Percentiles rank a stretch among this genome's conserved stretches.
Conservation (phyloP, 2,329 filamentous ascomycete species). For the Myriangium duriaei region DNA sequence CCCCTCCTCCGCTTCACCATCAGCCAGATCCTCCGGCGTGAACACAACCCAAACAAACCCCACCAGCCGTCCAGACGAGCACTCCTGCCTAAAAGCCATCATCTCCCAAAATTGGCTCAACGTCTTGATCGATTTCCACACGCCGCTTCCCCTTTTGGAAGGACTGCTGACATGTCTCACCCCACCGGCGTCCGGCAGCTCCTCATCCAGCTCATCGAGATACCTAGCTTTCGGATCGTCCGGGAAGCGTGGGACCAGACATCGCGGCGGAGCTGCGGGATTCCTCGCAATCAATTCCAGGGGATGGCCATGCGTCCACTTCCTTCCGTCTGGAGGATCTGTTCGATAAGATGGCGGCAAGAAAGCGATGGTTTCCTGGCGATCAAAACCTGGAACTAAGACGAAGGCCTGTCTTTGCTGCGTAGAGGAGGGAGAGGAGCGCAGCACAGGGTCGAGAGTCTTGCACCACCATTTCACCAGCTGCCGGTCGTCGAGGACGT, state of each 20-base stretch:
- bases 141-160: slow-evolving; percentile 41
- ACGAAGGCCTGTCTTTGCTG: slow-evolving; percentile 59
- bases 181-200: slow-evolving; percentile 40
- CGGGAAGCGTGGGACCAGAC: slow-evolving; percentile 78
- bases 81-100: slow-evolving; percentile 95
- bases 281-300: slow-evolving; percentile 54
- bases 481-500: slow-evolving; percentile 80
- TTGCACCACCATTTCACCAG: slow-evolving; percentile 94
- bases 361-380: slow-evolving; percentile 67
- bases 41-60: slow-evolving; percentile 93
- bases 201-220: slow-evolving; percentile 76
- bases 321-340: slow-evolving; percentile 27
- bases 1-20: slow-evolving; percentile 5
- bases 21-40: slow-evolving; percentile 32
- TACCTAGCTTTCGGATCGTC: slow-evolving; percentile 93
- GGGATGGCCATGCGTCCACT: slow-evolving; percentile 52
- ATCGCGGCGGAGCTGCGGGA: slow-evolving; percentile 60
- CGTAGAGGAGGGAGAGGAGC: slow-evolving; percentile 25
- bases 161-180: slow-evolving; percentile 16
- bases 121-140: slow-evolving; percentile 72
- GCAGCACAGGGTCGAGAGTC: slow-evolving; percentile 65
- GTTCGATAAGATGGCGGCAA: slow-evolving; percentile 45
- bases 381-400: slow-evolving; percentile 74
- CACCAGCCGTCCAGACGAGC: slow-evolving; percentile 79
- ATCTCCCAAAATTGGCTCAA: slow-evolving; percentile 97